Evolutionary conservation across 2,329 filamentous ascomycete genomes (phyloP), one percentile per base, ranked within the genome.

Genomic region (Exophiala sideris): DNA sequence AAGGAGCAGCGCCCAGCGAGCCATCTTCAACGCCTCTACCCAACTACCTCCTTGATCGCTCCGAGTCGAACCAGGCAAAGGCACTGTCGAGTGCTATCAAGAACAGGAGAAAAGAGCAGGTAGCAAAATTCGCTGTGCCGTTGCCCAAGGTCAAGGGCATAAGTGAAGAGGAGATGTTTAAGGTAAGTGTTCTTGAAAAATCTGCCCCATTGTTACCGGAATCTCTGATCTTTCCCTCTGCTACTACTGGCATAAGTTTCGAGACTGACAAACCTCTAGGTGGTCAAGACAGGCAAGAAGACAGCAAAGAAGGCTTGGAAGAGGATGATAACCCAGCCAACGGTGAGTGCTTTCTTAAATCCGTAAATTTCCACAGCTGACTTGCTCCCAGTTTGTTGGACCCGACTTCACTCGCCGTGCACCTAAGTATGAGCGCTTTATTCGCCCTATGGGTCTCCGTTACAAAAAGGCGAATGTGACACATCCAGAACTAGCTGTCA

Each of bases 141-240:
- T 73, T 99, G 67, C 94, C 94, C 34, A 96, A 96, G 76, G 94
- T 97, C 41, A 84, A 89, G 67, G 92, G 90, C 61, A 96, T 97
- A 65, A 85, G 83, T 63, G 92, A 97, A 77, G 90, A 95, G 79
- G 92, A 96, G 77, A 92, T 96, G 87, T 97, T 97, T 79, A 92
- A 89, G 75, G 24, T 29, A 29, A 29, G 16, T 18, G 16, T 18
- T 18, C 16, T 18, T 18, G 16, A 18, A 18, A 18, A 18, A 18
- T n/a, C 16, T 2, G 16, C 16, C 16, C 16, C 16, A 18, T 18
- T 18, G 16, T 18, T 18, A 18, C 16, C 16, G 16, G 16, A 18
- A 18, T 18, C 16, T 18, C 16, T 18, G 16, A 18, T 18, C 16
- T 18, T 18, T 18, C 16, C 16, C 16, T 18, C 16, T 18, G 16